Base-by-base conservation (phyloP, 345 rosid genomes). In the Acer yangbiense region DNA sequence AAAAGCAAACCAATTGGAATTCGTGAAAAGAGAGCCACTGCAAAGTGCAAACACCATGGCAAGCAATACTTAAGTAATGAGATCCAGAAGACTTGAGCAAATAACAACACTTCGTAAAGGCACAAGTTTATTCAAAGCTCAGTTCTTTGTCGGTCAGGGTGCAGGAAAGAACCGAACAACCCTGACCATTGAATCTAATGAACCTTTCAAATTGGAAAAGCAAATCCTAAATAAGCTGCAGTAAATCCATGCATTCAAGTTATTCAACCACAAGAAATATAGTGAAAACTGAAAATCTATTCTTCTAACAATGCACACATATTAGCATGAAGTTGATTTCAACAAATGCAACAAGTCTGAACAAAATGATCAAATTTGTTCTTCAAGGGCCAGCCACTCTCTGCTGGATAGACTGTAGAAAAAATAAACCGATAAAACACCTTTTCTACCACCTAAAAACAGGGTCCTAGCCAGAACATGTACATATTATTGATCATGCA, bases 1-100 rank as follows among this genome's bases (percentile, higher is more conserved):
- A 72, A 91, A 93, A 57, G 97, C 95, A 80, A 93, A 93, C 98
- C 98, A 90, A 86, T 95, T 91, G 81, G 98, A 89, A 83, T 93
- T 93, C 58, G 95, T 84, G 80, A 95, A 93, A 74, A 89, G 97
- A 7, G 97, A 91, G 57, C 90, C 87, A 50, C 97, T 95, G 89
- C 88, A 82, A 77, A 50, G 95, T 95, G 89, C 88, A 82, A 77
- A 80, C 66, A 72, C 73, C 43, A 73, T 69, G 54, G 27, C 2
- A 43, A 35, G 39, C 64, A 74, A 48, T 18, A 9, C n/a, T 13
- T 63, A 65, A 39, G 17, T 71, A 29, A 60, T 43, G 25, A 65
- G 65, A 23, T 25, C 60, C 65, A 16, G 67, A 27, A 72, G 2
- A n/a, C n/a, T 23, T 14, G 23, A 75, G 41, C 54, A 55, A 54